Conservation (phyloP, 2,329 filamentous ascomycete species). For the Dactylellina sp. region DNA sequence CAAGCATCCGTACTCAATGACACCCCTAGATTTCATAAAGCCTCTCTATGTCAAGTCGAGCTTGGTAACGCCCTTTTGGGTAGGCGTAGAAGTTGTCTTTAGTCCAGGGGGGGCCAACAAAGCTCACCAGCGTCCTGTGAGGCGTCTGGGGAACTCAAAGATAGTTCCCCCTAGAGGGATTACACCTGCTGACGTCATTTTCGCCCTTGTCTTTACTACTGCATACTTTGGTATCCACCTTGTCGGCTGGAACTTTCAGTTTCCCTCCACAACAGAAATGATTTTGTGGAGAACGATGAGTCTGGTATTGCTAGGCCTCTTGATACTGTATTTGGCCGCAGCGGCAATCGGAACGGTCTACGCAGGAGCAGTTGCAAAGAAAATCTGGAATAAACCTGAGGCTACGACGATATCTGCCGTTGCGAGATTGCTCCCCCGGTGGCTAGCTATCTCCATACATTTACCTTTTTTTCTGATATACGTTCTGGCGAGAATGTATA, state of each 20-base stretch:
- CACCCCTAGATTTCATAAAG: too few relatives aligned
- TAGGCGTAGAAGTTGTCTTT: too few relatives aligned
- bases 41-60: too few relatives aligned
- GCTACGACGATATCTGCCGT: background rate
- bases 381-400: background rate
- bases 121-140: too few relatives aligned
- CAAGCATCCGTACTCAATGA: too few relatives aligned
- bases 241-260: constrained; percentile 61
- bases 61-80: too few relatives aligned
- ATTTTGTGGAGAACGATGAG: constrained; percentile 57
- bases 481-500: constrained; percentile 30
- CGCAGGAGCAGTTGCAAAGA: background rate
- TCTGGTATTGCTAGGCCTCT: background rate
- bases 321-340: background rate
- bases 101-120: too few relatives aligned
- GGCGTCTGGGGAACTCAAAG: background rate
- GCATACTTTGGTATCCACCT: constrained; percentile 56
- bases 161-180: constrained; percentile 57
- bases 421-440: background rate
- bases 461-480: constrained; percentile 30
- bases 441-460: background rate
- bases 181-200: constrained; percentile 40
- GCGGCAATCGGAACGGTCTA: background rate
- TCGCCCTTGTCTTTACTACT: constrained; percentile 27
- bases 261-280: constrained; percentile 58